Evolutionary conservation across 345 rosid genomes (phyloP).

Genomic region (Citrus trifoliata): DNA sequence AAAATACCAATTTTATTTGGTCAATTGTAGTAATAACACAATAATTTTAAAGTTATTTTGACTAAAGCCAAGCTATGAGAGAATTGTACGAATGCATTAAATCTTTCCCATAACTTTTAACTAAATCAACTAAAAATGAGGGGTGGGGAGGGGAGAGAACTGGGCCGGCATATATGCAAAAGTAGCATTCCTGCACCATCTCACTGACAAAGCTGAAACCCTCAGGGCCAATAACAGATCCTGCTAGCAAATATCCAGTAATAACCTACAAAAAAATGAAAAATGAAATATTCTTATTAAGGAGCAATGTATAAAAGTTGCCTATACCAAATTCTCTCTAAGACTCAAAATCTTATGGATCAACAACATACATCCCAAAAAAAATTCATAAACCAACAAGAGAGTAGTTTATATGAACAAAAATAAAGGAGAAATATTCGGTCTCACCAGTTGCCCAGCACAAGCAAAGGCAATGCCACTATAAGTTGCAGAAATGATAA

Average conservation of each 20-base stretch:
- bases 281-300: slow-evolving; percentile 2
- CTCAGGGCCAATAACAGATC: slow-evolving; percentile 61
- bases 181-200: slow-evolving; percentile 55
- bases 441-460: slow-evolving; percentile 95
- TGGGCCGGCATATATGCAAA: not conserved
- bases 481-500: slow-evolving; percentile 96
- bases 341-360: slow-evolving; percentile 11
- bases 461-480: slow-evolving; percentile 99
- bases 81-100: not conserved
- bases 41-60: not conserved
- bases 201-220: slow-evolving; percentile 62
- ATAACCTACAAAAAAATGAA: slow-evolving; percentile 40
- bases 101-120: not conserved
- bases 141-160: not conserved
- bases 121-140: not conserved
- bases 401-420: slow-evolving; percentile 13
- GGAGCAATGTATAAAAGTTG: not conserved
- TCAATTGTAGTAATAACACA: not conserved
- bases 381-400: not conserved
- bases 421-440: slow-evolving; percentile 15
- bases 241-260: slow-evolving; percentile 61
- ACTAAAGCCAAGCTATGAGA: not conserved
- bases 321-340: not conserved
- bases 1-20: not conserved
- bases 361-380: not conserved